Conservation (phyloP, 345 rosid species). For the Dovyalis caffra region DNA sequence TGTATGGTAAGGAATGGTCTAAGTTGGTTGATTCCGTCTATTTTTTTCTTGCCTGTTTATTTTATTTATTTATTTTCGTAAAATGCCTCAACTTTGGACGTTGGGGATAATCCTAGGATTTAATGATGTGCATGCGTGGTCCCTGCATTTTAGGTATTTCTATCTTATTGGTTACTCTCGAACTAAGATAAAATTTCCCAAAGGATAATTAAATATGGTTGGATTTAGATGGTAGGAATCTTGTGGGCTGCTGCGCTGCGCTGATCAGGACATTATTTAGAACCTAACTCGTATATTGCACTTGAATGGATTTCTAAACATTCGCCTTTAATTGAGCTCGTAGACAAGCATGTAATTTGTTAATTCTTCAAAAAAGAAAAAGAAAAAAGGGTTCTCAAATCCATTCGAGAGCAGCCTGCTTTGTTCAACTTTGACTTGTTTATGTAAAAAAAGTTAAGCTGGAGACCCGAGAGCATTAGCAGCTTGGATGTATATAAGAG, state of each 20-base stretch:
- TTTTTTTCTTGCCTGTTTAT: no score
- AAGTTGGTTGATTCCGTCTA: background rate
- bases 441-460: background rate
- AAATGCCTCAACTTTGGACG: background rate
- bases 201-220: background rate
- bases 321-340: background rate
- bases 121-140: background rate
- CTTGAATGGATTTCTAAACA: no score
- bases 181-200: no score
- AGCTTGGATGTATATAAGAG: background rate
- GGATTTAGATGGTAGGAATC: background rate
- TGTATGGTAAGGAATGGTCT: background rate
- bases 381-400: no score
- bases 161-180: background rate
- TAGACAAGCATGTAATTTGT: background rate
- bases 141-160: background rate
- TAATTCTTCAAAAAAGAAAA: background rate
- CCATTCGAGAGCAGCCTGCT: no score
- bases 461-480: background rate
- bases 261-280: background rate
- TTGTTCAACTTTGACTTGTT: background rate
- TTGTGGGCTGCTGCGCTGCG: background rate
- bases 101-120: background rate
- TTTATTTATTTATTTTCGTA: no score
- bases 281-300: background rate